Evolutionary conservation across 1,139 yeast species (phyloP).

Genomic region (Pichia sp.): DNA sequence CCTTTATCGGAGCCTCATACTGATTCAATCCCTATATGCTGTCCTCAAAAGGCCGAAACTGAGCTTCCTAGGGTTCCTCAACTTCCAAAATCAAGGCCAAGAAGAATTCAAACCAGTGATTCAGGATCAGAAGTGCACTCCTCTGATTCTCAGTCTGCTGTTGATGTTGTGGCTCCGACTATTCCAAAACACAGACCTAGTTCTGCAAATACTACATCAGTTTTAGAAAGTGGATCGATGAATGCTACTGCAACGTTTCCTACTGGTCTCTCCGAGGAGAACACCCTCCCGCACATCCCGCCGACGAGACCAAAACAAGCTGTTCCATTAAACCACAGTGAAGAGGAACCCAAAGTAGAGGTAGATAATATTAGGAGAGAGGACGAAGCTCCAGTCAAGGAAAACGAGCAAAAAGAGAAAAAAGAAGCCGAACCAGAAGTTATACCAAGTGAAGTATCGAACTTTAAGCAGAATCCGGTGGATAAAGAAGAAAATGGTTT

Average conservation of each 20-base stretch:
- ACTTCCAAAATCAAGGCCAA: conserved; percentile 45
- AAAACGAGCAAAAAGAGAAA: no score
- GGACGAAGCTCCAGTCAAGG: no score
- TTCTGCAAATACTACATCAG: not conserved
- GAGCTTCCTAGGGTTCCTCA: conserved; percentile 66
- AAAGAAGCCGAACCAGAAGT: no score
- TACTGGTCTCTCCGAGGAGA: no score
- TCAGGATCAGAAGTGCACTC: not conserved
- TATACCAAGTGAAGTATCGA: no score
- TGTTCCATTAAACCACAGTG: no score
- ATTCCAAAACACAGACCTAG: conserved; percentile 8
- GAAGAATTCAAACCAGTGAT: not conserved
- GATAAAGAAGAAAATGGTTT: no score
- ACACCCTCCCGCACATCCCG: no score
- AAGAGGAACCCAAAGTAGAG: no score
- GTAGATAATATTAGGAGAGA: no score
- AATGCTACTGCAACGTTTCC: not conserved
- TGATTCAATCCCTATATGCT: not conserved
- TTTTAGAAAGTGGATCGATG: not conserved
- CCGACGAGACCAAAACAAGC: no score
- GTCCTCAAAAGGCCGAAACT: conserved; percentile 6
- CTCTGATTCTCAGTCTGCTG: not conserved
- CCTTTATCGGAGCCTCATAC: not conserved
- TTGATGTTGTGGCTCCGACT: not conserved
- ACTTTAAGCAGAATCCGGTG: no score